Conservation (phyloP, 805 yeast genomes). For the Cyberlindnera nakhonratchasimensis region DNA sequence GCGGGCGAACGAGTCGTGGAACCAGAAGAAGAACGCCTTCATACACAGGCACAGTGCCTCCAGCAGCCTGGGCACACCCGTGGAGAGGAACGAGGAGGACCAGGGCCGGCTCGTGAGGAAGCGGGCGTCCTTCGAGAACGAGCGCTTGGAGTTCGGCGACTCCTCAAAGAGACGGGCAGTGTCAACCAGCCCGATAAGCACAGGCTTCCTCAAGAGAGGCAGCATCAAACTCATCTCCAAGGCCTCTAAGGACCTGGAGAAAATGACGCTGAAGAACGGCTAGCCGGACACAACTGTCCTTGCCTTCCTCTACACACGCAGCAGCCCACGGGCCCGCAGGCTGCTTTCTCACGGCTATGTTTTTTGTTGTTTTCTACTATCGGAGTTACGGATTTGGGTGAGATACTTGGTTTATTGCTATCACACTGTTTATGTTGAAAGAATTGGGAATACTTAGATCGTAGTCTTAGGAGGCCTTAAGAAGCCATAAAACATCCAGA, state of each 20-base stretch:
- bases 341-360: no score
- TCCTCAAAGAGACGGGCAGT: slow-evolving; percentile 28
- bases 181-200: slow-evolving; percentile 26
- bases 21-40: slow-evolving; percentile 18
- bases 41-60: background rate
- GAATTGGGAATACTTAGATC: no score
- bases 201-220: slow-evolving; percentile 20
- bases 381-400: no score
- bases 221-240: slow-evolving; percentile 22
- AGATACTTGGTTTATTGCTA: no score
- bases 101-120: slow-evolving; percentile 19
- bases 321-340: no score
- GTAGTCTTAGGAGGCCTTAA: no score
- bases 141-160: background rate
- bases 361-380: no score
- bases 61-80: background rate
- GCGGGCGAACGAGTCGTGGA: slow-evolving; percentile 30
- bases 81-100: slow-evolving; percentile 8
- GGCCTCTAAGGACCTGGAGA: slow-evolving; percentile 26
- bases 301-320: no score
- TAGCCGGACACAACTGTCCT: no score
- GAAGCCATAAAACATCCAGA: slow-evolving; percentile 11
- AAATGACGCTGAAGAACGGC: slow-evolving; percentile 21
- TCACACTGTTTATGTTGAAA: no score
- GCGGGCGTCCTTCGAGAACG: slow-evolving; percentile 22